phyloP scores from a whole-genome alignment of 2,329 filamentous ascomycete species.

The Fusarium sp. region DNA sequence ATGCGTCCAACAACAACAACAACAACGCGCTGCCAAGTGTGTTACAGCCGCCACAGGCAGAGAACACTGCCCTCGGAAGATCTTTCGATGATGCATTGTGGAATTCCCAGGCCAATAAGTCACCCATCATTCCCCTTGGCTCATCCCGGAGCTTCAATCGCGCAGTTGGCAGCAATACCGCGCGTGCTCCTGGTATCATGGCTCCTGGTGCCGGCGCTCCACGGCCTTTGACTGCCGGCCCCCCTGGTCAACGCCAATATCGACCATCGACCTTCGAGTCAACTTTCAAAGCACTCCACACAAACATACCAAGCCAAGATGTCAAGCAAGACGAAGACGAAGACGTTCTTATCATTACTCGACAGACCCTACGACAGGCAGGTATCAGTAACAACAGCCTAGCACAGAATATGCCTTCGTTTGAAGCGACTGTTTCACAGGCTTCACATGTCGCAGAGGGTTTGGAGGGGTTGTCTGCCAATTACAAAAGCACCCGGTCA shows the following conservation, averaged over 20 bases:
- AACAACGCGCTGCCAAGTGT: background rate
- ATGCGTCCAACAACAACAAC: slow-evolving; percentile 10
- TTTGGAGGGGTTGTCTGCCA: background rate
- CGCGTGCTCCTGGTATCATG: slow-evolving; percentile 17
- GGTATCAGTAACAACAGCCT: slow-evolving; percentile 31
- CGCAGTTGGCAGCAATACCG: slow-evolving; percentile 19
- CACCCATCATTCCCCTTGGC: slow-evolving; percentile 5
- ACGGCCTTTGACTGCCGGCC: slow-evolving; percentile 63
- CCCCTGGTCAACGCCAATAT: slow-evolving; percentile 62
- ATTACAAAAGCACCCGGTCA: background rate
- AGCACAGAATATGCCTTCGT: slow-evolving; percentile 10
- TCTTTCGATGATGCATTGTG: slow-evolving; percentile 15
- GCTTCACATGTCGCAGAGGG: background rate
- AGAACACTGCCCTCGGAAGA: slow-evolving; percentile 13
- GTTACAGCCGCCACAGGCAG: slow-evolving; percentile 12
- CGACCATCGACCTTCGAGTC: slow-evolving; percentile 55
- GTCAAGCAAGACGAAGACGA: slow-evolving; percentile 41
- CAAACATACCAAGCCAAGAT: slow-evolving; percentile 36
- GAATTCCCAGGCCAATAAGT: slow-evolving; percentile 5
- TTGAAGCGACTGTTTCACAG: slow-evolving; percentile 2
- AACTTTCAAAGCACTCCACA: slow-evolving; percentile 47
- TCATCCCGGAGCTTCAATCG: slow-evolving; percentile 18
- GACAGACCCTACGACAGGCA: slow-evolving; percentile 34
- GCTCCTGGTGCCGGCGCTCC: slow-evolving; percentile 54
- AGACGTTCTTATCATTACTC: slow-evolving; percentile 33